A percentile compares a stretch with the other conserved stretches of the same genome.
Conservation (phyloP, 2,329 filamentous ascomycete species). For the Trichothecium roseum region DNA sequence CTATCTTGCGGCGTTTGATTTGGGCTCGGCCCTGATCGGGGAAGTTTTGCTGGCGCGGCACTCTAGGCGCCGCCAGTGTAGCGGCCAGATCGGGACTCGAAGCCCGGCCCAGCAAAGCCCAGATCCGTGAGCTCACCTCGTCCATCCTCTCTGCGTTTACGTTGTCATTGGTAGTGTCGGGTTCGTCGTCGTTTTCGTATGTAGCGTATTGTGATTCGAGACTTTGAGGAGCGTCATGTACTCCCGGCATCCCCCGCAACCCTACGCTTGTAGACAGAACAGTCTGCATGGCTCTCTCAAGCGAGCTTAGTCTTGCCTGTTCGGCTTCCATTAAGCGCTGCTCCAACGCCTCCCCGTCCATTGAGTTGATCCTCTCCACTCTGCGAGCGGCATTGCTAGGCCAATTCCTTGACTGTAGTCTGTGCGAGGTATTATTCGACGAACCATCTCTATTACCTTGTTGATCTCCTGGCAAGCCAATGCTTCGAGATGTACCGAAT, state of each 20-base stretch:
- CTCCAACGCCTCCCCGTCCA: no score
- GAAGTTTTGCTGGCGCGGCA: constrained; percentile 25
- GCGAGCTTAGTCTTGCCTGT: constrained; percentile 15
- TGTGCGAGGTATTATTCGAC: not conserved
- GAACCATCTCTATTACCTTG: constrained; percentile 2
- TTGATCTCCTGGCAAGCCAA: no score
- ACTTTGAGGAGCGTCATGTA: no score
- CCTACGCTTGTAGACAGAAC: no score
- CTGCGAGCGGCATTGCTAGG: constrained; percentile 17
- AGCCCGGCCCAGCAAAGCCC: constrained; percentile 30
- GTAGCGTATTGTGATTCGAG: no score
- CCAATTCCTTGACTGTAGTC: constrained; percentile 8
- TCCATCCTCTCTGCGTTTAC: no score
- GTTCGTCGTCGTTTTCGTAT: no score
- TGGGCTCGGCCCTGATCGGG: constrained; percentile 37
- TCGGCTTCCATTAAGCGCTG: no score
- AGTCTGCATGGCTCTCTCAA: constrained; percentile 19
- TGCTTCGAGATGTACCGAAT: no score
- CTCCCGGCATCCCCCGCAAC: no score
- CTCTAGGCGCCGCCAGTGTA: constrained; percentile 17
- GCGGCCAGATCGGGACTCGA: constrained; percentile 17
- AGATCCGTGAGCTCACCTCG: constrained; percentile 31
- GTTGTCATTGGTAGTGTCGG: no score
- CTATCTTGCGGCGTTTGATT: constrained; percentile 60
- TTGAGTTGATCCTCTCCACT: constrained; percentile 24